Percentiles rank a stretch among this genome's conserved stretches.
phyloP scores from a whole-genome alignment of 1,284 basidiomycete genomes.

The Leccinum angustisporum region DNA sequence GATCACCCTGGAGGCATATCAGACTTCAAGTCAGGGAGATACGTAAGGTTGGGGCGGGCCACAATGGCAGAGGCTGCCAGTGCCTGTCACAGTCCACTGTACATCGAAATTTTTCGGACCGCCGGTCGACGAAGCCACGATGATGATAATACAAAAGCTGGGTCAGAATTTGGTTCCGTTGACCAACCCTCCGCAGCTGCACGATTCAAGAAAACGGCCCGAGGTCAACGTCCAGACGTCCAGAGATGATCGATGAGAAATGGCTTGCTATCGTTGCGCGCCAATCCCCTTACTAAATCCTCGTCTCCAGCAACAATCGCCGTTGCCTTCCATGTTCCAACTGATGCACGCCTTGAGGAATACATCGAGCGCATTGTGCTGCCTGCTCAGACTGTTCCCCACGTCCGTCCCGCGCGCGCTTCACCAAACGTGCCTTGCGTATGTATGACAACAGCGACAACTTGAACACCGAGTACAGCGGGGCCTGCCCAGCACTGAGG shows the following conservation, averaged over 20 bases:
- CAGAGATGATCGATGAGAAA: not conserved
- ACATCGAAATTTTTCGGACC: too few species aligned
- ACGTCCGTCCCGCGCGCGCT: constrained; percentile 94
- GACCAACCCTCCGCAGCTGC: not conserved
- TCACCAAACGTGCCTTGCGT: constrained; percentile 97
- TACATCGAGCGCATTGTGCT: constrained; percentile 91
- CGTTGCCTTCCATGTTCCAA: constrained; percentile 73
- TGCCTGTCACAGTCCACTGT: too few species aligned
- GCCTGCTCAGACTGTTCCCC: constrained; percentile 93
- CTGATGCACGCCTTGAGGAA: constrained; percentile 88
- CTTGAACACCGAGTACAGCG: constrained; percentile 71
- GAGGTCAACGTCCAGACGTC: not conserved
- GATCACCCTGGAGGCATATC: too few species aligned
- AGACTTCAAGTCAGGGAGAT: too few species aligned
- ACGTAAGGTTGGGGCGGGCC: too few species aligned
- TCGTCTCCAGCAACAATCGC: constrained; percentile 82
- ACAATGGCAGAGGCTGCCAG: too few species aligned
- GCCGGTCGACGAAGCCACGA: not conserved
- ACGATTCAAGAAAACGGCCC: not conserved
- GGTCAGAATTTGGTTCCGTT: not conserved
- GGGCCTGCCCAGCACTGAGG: constrained; percentile 41
- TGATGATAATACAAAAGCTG: not conserved
- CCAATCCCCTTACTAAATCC: constrained; percentile 68
- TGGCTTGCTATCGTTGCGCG: not conserved
- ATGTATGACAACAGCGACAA: constrained; percentile 91